Percentiles rank a stretch among this genome's conserved stretches.
These are phyloP conservation scores for Chaetomium cochliodes DNA, from an alignment of 495 filamentous ascomycete species.

Conservation along the genomic window DNA sequence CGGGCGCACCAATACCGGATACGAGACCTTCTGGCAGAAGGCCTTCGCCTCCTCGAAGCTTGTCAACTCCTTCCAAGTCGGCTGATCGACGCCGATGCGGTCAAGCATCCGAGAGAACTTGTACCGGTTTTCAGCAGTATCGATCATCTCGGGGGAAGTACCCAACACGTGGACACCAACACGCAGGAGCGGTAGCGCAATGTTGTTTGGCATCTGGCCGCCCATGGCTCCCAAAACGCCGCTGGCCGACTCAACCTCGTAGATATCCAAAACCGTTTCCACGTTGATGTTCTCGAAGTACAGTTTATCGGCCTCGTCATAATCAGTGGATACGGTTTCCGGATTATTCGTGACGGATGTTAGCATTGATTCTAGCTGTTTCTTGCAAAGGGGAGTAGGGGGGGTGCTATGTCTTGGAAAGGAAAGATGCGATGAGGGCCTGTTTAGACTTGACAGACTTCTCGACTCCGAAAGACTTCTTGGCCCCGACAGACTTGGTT, in stretches of 20 bases:
- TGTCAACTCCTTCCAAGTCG: constrained; percentile 95
- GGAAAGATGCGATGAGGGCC: too few species aligned
- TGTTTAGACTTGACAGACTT: too few species aligned
- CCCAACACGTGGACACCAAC: constrained; percentile 89
- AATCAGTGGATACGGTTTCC: constrained; percentile 93
- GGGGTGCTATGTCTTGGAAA: not conserved
- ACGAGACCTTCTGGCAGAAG: constrained; percentile 81
- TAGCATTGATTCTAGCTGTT: not conserved
- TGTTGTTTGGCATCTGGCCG: constrained; percentile 98
- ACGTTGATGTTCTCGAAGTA: constrained; percentile 98
- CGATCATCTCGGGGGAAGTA: constrained; percentile 98
- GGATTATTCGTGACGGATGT: constrained; percentile 62
- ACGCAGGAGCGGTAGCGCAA: constrained; percentile 83
- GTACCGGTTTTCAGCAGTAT: constrained; percentile 94
- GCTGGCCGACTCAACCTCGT: constrained; percentile 79
- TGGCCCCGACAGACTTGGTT: too few species aligned
- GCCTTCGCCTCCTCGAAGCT: constrained; percentile 80
- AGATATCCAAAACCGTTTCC: constrained; percentile 93
- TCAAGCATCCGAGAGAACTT: constrained; percentile 98
- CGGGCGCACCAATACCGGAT: constrained; percentile 90
- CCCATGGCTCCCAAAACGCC: constrained; percentile 98
- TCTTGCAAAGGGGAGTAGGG: too few species aligned
- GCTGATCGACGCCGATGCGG: constrained; percentile 93
- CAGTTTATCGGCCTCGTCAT: constrained; percentile 90
- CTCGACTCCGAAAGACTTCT: too few species aligned